phyloP scores from a whole-genome alignment of 768 basidiomycete species.

The Bullera alba region DNA sequence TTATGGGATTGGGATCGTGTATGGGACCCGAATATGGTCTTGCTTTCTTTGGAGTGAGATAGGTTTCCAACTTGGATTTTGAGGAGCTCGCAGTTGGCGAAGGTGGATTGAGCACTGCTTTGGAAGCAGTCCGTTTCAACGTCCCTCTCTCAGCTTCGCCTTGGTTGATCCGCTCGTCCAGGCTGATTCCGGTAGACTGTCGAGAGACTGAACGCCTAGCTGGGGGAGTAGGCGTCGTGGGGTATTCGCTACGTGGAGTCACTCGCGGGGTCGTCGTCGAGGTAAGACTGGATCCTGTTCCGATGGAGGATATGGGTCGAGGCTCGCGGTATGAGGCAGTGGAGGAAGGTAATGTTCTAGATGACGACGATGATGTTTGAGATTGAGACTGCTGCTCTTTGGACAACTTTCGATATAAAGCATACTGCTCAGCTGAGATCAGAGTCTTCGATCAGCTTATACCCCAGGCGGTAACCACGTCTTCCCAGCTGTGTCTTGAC shows the following conservation, averaged over 20 bases:
- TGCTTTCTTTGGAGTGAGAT: conserved; percentile 26
- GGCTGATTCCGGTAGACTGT: background rate
- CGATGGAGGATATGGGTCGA: too few species aligned
- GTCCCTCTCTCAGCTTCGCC: too few species aligned
- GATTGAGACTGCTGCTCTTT: conserved; percentile 9
- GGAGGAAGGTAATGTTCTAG: conserved; percentile 4
- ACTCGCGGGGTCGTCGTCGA: conserved; percentile 15
- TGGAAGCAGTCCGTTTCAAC: too few species aligned
- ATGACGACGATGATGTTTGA: conserved; percentile 11
- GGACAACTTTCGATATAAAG: conserved; percentile 26
- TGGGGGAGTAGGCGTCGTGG: conserved; percentile 35
- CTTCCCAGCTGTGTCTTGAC: conserved; percentile 6
- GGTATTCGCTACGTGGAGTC: conserved; percentile 18
- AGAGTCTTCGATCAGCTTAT: background rate
- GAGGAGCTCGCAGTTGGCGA: conserved; percentile 10
- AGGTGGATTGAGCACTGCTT: background rate
- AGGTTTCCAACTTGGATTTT: conserved; percentile 3
- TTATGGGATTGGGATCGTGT: conserved; percentile 33
- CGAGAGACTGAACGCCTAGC: conserved; percentile 8
- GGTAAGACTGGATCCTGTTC: background rate
- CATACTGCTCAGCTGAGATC: conserved; percentile 29
- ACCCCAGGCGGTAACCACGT: background rate
- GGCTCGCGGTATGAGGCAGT: too few species aligned
- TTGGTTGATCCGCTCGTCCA: background rate
- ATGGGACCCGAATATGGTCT: conserved; percentile 27